phyloP scores from a whole-genome alignment of 179 eudicot genomes.

The Vitellaria paradoxa region DNA sequence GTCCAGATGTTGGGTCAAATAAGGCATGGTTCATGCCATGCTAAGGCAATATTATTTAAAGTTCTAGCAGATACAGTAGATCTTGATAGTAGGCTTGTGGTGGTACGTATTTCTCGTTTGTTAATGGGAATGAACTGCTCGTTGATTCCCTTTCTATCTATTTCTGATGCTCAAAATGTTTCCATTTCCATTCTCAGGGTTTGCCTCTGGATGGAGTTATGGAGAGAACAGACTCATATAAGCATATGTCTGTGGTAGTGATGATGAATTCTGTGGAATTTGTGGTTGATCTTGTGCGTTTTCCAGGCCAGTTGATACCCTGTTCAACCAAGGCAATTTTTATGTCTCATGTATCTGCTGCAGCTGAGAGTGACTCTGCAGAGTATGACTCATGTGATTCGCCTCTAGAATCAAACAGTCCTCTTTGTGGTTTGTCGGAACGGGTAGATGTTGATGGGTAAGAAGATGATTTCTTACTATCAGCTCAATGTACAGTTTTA shows the following conservation, averaged over 20 bases:
- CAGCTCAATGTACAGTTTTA: not conserved
- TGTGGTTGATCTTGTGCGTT: conserved; percentile 75
- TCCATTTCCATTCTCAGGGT: conserved; percentile 42
- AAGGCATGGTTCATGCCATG: conserved; percentile 77
- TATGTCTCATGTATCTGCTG: conserved; percentile 63
- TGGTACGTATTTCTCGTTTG: conserved; percentile 39
- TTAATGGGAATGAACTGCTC: not conserved
- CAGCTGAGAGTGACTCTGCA: conserved; percentile 84
- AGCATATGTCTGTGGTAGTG: conserved; percentile 73
- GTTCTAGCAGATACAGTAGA: conserved; percentile 84
- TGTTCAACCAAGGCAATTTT: conserved; percentile 72
- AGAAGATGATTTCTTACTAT: conserved; percentile 1
- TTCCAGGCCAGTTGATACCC: conserved; percentile 80
- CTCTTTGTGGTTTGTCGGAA: conserved; percentile 51
- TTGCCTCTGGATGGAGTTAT: conserved; percentile 65
- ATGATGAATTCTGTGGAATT: conserved; percentile 65
- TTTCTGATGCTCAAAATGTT: not conserved
- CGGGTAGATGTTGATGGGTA: conserved; percentile 61
- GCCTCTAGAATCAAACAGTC: conserved; percentile 81
- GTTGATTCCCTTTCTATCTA: not conserved
- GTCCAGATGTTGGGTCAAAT: conserved; percentile 85
- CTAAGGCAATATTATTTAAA: conserved; percentile 84
- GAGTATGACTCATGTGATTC: conserved; percentile 92
- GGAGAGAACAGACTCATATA: conserved; percentile 62
- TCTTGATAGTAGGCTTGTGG: conserved; percentile 72